Evolutionary conservation across 208 protist genomes (phyloP).

Genomic region (Leishmania turanica): DNA sequence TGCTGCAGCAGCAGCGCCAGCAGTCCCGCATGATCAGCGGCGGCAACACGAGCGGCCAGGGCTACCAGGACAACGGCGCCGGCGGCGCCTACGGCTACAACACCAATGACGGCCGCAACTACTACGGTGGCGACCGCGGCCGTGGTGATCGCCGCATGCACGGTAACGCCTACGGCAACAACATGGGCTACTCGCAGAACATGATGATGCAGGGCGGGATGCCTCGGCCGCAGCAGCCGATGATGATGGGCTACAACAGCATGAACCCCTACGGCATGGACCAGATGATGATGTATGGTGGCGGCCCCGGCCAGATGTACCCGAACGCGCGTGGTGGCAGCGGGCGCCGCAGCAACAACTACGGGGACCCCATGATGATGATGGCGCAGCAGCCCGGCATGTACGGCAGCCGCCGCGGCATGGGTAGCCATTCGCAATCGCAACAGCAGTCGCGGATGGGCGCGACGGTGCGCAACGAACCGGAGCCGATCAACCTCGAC

Average conservation of each 20-base stretch:
- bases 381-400: constrained; percentile 15
- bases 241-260: constrained; percentile 24
- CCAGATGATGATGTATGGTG: constrained; percentile 39
- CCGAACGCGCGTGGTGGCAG: constrained; percentile 19
- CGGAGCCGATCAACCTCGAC: constrained; percentile 58
- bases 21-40: constrained; percentile 21
- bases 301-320: constrained; percentile 12
- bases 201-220: constrained; percentile 26
- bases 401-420: constrained; percentile 15
- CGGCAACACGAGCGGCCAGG: constrained; percentile 25
- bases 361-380: constrained; percentile 37
- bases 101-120: constrained; percentile 25
- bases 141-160: constrained; percentile 21
- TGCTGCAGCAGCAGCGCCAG: constrained; percentile 33
- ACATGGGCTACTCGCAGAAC: constrained; percentile 6
- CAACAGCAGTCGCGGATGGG: constrained; percentile 14
- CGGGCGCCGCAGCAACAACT: constrained; percentile 18
- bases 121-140: constrained; percentile 10
- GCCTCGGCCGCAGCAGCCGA: constrained; percentile 18
- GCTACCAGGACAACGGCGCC: constrained; percentile 10
- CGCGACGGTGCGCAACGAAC: constrained; percentile 31
- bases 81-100: constrained; percentile 22
- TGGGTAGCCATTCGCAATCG: not conserved
- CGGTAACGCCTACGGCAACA: constrained; percentile 20
- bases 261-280: constrained; percentile 28